Evolutionary conservation across 768 basidiomycete species (phyloP), one percentile per base, ranked within the genome.

Genomic region (Boletus vinaceobasis): DNA sequence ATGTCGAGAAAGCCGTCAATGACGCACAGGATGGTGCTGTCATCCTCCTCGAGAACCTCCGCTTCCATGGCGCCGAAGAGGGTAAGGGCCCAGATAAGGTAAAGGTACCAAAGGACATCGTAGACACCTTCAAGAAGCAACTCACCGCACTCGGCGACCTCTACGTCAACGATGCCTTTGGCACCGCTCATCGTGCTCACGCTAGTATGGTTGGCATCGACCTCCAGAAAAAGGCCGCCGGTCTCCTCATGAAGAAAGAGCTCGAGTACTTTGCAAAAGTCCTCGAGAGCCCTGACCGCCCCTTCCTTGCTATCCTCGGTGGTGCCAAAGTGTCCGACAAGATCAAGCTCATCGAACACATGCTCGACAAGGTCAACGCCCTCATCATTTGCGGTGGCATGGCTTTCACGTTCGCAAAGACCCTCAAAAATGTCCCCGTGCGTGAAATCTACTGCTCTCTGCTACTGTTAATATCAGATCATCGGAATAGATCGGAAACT

Each of bases 311-410:
- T 47, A 99, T 98, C 68, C 86, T 98, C 52, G 96, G 96, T 63
- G 96, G 96, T 67, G 96, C 96, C 52, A 99, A 99, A 77, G 93
- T 99, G 43, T 96, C 93, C 17, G 96, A 99, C 77, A 99, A 99
- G 78, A 97, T 99, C 63, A 91, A 94, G 71, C 79, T 99, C 54
- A 99, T 99, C 70, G 95, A 99, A 65, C 97, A 97, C 79, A 89
- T 99, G 90, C 79, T 99, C 61, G 96, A 98, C 77, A 95, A 98
- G 83, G 96, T 98, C 74, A 79, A 99, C 75, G 90, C 89, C 23
- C 77, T 99, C 60, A 98, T 99, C 71, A 90, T 99, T 63, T 90
- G 93, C 60, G 96, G 96, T 66, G 96, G 96, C 29, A 99, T 99
- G 96, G 91, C 93, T 35, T 99, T 97, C 77, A 99, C 96, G 53